These are phyloP conservation scores for Ophiostoma sp. DNA, from an alignment of 2,329 filamentous ascomycete species.

Conservation along the genomic window DNA sequence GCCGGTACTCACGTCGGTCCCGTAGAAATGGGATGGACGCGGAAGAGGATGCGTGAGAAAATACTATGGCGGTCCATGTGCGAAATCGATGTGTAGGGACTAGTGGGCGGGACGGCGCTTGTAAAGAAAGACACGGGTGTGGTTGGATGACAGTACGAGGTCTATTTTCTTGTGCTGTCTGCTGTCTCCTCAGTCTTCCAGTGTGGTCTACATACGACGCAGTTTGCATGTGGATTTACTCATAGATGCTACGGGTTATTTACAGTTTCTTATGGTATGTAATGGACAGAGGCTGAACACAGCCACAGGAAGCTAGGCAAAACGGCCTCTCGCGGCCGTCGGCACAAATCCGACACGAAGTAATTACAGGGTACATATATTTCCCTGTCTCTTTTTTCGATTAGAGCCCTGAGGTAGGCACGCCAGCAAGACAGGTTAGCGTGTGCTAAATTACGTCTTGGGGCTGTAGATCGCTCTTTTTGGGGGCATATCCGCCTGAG, in stretches of 20 bases:
- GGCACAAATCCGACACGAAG: neutral
- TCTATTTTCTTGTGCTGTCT: neutral
- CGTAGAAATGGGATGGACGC: neutral
- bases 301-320: constrained; percentile 1
- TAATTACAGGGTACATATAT: neutral
- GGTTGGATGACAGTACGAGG: neutral
- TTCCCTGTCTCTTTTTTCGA: too few relatives aligned
- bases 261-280: neutral
- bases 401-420: neutral
- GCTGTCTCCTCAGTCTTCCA: neutral
- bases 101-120: constrained; percentile 3
- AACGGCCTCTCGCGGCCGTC: neutral
- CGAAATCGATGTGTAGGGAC: neutral
- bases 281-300: constrained; percentile 4
- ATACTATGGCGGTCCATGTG: neutral
- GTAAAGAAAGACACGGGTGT: neutral
- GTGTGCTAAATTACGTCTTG: neutral
- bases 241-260: neutral
- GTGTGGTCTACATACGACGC: neutral
- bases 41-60: neutral
- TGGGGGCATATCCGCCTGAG: neutral
- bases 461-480: neutral
- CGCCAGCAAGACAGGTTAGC: constrained; percentile 5
- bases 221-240: neutral
- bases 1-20: neutral